These are phyloP conservation scores for Crassisporium funariophilum DNA, from an alignment of 768 basidiomycete species.

Conservation along the genomic window DNA sequence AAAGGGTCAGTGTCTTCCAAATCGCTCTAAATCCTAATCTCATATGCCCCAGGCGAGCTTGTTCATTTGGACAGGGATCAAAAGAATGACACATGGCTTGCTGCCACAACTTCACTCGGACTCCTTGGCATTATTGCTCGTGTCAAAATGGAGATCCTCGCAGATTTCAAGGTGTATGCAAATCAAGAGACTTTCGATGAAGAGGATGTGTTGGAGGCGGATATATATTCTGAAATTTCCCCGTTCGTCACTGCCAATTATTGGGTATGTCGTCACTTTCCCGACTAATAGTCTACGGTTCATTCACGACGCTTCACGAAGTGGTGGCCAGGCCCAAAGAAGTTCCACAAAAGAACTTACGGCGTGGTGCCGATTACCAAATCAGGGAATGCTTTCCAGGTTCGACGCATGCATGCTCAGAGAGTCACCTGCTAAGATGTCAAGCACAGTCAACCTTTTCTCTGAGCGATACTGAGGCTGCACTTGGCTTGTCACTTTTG, in stretches of 20 bases:
- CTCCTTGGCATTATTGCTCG: constrained; percentile 38
- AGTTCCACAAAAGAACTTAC: constrained; percentile 38
- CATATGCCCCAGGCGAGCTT: constrained; percentile 28
- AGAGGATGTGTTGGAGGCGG: constrained; percentile 32
- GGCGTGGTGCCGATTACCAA: constrained; percentile 30
- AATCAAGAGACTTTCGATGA: constrained; percentile 36
- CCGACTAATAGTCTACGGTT: neutral
- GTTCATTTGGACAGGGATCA: constrained; percentile 34
- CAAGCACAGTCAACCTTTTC: constrained; percentile 35
- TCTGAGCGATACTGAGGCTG: constrained; percentile 31
- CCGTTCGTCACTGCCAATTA: constrained; percentile 42
- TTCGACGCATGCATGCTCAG: constrained; percentile 4
- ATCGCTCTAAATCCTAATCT: neutral
- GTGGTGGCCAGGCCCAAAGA: constrained; percentile 43
- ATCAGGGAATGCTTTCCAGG: constrained; percentile 37
- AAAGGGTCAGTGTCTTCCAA: constrained; percentile 21
- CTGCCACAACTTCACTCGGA: constrained; percentile 39
- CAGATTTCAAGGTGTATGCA: constrained; percentile 40
- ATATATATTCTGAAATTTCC: constrained; percentile 33
- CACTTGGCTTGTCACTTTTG: constrained; percentile 28
- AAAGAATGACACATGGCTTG: constrained; percentile 37
- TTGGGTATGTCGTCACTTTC: constrained; percentile 28
- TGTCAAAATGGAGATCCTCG: constrained; percentile 30
- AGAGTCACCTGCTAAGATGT: no score
- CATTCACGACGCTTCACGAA: constrained; percentile 4